phyloP scores from a whole-genome alignment of 2,329 filamentous ascomycete species.

The Beauveria brongniartii region DNA sequence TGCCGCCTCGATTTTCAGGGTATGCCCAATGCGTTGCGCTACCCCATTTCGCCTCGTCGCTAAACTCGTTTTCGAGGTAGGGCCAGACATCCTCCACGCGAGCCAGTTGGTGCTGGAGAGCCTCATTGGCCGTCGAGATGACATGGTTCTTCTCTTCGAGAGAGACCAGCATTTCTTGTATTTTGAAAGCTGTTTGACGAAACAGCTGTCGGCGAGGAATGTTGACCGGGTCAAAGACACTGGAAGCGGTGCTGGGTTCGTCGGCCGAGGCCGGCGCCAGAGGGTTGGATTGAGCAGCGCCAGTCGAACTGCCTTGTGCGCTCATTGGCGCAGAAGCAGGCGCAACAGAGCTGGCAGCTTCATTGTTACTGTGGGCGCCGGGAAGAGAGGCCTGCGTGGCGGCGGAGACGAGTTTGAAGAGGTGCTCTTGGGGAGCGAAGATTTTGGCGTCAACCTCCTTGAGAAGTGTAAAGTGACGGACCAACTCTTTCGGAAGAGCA shows the following conservation, averaged over 20 bases:
- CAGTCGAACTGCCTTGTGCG: conserved; percentile 40
- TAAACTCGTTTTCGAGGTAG: conserved; percentile 80
- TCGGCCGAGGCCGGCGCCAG: conserved; percentile 33
- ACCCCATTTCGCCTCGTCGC: conserved; percentile 87
- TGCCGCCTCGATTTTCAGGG: conserved; percentile 66
- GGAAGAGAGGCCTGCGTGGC: conserved; percentile 46
- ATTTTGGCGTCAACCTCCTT: conserved; percentile 98
- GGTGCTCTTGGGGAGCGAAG: conserved; percentile 74
- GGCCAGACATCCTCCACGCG: conserved; percentile 84
- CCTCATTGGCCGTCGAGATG: conserved; percentile 84
- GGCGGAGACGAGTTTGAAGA: conserved; percentile 66
- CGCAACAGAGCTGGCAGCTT: conserved; percentile 34
- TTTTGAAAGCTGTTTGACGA: conserved; percentile 66
- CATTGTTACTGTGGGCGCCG: conserved; percentile 36
- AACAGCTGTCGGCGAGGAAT: conserved; percentile 65
- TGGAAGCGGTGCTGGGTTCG: conserved; percentile 32
- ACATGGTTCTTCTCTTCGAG: conserved; percentile 98
- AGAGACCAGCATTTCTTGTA: conserved; percentile 79
- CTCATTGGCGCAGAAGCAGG: conserved; percentile 40
- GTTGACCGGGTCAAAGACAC: conserved; percentile 48
- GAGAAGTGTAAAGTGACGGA: conserved; percentile 88
- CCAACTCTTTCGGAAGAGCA: conserved; percentile 87
- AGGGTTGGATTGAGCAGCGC: conserved; percentile 27
- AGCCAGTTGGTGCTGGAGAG: conserved; percentile 72
- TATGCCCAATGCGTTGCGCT: conserved; percentile 95